phyloP scores from a whole-genome alignment of 305 asterid genomes.

The Ajuga reptans region DNA sequence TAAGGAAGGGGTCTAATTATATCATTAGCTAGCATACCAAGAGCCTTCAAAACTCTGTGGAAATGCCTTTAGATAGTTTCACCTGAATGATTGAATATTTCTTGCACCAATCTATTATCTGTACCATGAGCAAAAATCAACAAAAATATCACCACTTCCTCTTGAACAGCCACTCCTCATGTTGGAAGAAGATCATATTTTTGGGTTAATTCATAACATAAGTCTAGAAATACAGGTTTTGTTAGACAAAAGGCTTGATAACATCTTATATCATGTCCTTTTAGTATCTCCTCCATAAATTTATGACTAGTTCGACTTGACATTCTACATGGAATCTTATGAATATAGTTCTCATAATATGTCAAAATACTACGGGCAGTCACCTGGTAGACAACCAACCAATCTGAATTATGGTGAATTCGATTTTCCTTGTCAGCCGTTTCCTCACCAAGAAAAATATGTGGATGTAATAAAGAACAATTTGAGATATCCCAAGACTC shows the following conservation, averaged over 20 bases:
- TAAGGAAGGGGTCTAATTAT: not conserved
- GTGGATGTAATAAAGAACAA: not conserved
- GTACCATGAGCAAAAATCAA: not conserved
- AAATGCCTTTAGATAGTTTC: not conserved
- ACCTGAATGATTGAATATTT: not conserved
- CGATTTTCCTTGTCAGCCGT: not conserved
- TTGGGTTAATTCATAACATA: not conserved
- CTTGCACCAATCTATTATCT: not conserved
- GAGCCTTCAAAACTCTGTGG: not conserved
- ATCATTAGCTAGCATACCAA: not conserved
- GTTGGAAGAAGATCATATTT: not conserved
- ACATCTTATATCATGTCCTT: not conserved
- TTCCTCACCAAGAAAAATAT: not conserved
- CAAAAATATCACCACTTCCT: not conserved
- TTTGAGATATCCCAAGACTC: not conserved
- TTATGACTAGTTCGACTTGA: not conserved
- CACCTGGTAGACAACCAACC: too few relatives aligned
- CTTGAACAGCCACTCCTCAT: not conserved
- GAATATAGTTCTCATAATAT: constrained; percentile 1
- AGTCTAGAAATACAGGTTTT: not conserved
- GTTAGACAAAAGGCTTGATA: not conserved
- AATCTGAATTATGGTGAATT: not conserved
- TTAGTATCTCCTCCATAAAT: not conserved
- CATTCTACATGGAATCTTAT: not conserved
- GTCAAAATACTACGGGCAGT: not conserved